These are phyloP conservation scores for Hanseniaspora thailandica DNA, from an alignment of 805 yeast genomes.

Conservation along the genomic window DNA sequence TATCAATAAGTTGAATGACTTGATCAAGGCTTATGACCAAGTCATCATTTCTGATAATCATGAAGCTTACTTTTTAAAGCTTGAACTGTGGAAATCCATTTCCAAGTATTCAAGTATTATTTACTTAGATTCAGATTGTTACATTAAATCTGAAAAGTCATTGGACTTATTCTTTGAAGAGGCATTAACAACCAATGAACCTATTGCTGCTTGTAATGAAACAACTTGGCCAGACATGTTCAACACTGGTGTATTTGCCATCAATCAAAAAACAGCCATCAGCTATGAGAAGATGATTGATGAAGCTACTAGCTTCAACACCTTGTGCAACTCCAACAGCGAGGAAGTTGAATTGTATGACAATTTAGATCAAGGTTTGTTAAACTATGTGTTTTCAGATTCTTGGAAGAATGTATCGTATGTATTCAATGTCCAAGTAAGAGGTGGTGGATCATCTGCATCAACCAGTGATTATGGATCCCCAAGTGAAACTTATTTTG, in stretches of 20 bases:
- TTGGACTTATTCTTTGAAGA: constrained; percentile 10
- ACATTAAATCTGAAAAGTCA: constrained; percentile 31
- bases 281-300: background rate
- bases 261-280: constrained; percentile 23
- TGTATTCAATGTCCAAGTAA: constrained; percentile 63
- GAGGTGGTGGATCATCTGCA: background rate
- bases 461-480: background rate
- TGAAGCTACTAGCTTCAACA: background rate
- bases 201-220: constrained; percentile 54
- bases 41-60: background rate
- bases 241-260: constrained; percentile 63
- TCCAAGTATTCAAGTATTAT: constrained; percentile 35
- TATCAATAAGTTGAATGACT: background rate
- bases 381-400: constrained; percentile 38
- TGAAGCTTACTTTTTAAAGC: background rate
- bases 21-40: background rate
- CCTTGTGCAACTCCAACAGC: background rate
- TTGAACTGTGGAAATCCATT: constrained; percentile 34
- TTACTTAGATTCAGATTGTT: constrained; percentile 56
- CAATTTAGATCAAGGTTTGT: constrained; percentile 86
- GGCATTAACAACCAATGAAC: constrained; percentile 13
- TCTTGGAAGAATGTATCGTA: constrained; percentile 69
- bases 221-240: constrained; percentile 88
- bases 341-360: constrained; percentile 41
- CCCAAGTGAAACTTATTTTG: background rate